Evolutionary conservation across 345 rosid species (phyloP).

Genomic region (Eucalyptus cladocalyx): DNA sequence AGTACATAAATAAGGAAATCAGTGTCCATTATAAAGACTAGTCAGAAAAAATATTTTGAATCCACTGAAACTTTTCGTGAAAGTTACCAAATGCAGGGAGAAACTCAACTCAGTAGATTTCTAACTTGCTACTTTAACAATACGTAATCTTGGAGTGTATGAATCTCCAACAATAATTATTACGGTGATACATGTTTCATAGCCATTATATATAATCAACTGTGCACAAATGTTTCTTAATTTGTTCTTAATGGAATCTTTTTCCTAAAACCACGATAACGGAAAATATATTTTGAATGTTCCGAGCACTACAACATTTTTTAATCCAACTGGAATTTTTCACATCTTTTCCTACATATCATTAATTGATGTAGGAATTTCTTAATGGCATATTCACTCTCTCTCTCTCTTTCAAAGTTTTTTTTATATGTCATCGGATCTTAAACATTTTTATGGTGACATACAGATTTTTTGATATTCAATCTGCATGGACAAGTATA

Average conservation of each 20-base stretch:
- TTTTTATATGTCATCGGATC: neutral
- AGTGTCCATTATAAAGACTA: neutral
- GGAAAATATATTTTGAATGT: neutral
- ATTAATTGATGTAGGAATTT: neutral
- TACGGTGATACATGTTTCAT: neutral
- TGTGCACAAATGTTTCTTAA: neutral
- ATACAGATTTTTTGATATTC: neutral
- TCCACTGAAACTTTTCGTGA: too few species aligned
- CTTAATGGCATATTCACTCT: neutral
- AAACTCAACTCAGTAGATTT: neutral
- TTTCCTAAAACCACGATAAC: neutral
- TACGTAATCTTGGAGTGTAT: neutral
- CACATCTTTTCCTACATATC: neutral
- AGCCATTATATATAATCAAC: neutral
- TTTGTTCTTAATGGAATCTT: neutral
- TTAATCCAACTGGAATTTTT: neutral
- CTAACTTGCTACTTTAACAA: neutral
- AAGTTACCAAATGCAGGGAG: neutral
- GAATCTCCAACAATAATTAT: neutral
- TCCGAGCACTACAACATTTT: neutral
- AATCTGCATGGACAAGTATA: neutral
- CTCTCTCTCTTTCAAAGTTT: neutral
- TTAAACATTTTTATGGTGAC: neutral
- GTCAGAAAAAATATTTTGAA: neutral
- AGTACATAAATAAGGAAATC: neutral